phyloP scores from a whole-genome alignment of 306 rosid genomes.

The Gastrolobium bilobum region DNA sequence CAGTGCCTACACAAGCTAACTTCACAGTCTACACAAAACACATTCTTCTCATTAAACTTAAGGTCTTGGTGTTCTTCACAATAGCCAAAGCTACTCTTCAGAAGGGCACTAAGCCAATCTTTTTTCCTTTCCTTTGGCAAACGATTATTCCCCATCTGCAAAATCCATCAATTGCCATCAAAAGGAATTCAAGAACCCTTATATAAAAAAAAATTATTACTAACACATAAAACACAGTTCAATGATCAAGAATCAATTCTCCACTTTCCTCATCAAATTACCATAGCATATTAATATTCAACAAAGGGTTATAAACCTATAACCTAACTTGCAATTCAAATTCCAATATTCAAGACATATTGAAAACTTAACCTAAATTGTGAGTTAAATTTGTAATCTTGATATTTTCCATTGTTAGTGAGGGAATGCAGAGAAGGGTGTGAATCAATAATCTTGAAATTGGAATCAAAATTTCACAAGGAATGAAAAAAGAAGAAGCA shows the following conservation, averaged over 20 bases:
- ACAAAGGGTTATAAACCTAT: constrained; percentile 12
- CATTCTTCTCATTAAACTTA: constrained; percentile 69
- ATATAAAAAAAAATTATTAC: neutral
- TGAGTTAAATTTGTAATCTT: neutral
- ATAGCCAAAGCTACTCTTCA: constrained; percentile 61
- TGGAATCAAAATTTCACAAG: constrained; percentile 8
- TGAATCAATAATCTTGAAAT: constrained; percentile 17
- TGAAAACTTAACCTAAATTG: neutral
- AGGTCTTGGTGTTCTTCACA: constrained; percentile 70
- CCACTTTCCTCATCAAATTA: constrained; percentile 3
- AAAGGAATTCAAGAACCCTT: constrained; percentile 10
- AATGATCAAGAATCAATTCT: constrained; percentile 32
- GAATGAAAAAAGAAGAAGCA: neutral
- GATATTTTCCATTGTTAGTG: neutral
- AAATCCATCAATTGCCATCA: constrained; percentile 30
- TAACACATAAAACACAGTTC: constrained; percentile 9
- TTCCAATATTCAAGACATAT: neutral
- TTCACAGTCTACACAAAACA: constrained; percentile 79
- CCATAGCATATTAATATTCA: neutral
- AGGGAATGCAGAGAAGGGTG: neutral
- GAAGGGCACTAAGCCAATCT: constrained; percentile 72
- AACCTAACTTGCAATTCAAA: neutral
- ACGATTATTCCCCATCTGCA: constrained; percentile 60
- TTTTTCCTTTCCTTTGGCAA: constrained; percentile 47
- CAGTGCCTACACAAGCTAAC: constrained; percentile 74